A percentile compares a stretch with the other conserved stretches of the same genome.
Evolutionary conservation across 2,329 filamentous ascomycete species (phyloP).

Genomic region (Dactylellina sp.): DNA sequence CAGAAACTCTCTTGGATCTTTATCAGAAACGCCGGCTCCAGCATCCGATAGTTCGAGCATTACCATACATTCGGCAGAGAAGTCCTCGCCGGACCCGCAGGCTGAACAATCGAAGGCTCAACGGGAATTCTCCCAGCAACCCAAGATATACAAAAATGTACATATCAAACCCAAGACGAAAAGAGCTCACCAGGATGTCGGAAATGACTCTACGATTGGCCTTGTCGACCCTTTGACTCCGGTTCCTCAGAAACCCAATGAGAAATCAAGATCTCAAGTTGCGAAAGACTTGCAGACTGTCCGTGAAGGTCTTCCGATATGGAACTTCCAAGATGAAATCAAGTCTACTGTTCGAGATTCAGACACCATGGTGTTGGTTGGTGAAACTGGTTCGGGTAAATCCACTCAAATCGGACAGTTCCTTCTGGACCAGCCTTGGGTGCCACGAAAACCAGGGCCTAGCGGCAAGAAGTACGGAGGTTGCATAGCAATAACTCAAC

Average conservation of each 20-base stretch:
- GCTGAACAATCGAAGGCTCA: background rate
- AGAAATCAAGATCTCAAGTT: conserved; percentile 37
- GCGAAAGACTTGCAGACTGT: conserved; percentile 53
- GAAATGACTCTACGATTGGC: conserved; percentile 48
- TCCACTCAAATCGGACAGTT: conserved; percentile 97
- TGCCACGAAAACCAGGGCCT: conserved; percentile 67
- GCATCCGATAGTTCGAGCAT: conserved; percentile 32
- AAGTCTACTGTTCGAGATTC: conserved; percentile 72
- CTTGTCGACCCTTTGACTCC: conserved; percentile 48
- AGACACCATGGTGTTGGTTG: conserved; percentile 84
- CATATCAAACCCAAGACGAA: conserved; percentile 21
- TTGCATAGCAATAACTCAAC: conserved; percentile 92
- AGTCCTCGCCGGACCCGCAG: conserved; percentile 18
- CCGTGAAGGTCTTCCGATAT: conserved; percentile 82
- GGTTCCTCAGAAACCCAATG: conserved; percentile 18
- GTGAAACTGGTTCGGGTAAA: conserved; percentile 96
- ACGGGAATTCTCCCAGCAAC: background rate
- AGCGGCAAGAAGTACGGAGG: conserved; percentile 73
- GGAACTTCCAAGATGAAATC: conserved; percentile 78
- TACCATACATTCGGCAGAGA: conserved; percentile 26
- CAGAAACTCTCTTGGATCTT: conserved; percentile 19
- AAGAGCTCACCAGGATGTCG: conserved; percentile 30
- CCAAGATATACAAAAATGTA: conserved; percentile 38
- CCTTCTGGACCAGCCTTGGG: conserved; percentile 82
- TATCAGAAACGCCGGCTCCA: conserved; percentile 7